Base-by-base conservation (phyloP, 768 basidiomycete species). In the Asterophora parasitica region DNA sequence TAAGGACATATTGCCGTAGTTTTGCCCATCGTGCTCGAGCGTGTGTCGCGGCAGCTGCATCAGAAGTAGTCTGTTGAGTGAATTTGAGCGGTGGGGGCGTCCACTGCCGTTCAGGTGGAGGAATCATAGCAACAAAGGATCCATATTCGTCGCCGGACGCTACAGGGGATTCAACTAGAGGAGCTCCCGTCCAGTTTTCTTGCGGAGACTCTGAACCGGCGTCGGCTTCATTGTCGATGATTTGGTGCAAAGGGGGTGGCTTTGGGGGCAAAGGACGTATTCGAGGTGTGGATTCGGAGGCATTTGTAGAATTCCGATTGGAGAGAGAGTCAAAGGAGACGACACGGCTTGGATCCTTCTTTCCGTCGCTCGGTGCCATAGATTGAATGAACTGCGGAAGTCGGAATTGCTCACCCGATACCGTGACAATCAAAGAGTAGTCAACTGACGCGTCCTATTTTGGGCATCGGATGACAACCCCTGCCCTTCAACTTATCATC, bases 1-100 rank as follows among this genome's bases (percentile, higher is more conserved):
- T 69, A 16, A 81, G 59, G 10, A 82, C 78, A 59, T 81, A 78
- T 34, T 73, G 73, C n/a, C 80, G 70, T 11, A 82, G 52, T 23
- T 65, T 66, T 17, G 79, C 75, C 80, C 81, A 83, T 19, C 77
- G 73, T 17, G 66, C 65, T 42, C 61, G 53, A 1, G 77, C 70
- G 4, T 70, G 64, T 9, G 75, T 67, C 27, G 63, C 45, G 1
- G 61, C 51, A 77, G 54, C 61, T 56, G 50, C 67, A 72, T 70
- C 74, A 60, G 41, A 62, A 49, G 48, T 87, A 74, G 79, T 69
- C 67, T 56, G 59, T 44, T 53, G 53, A 19, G 38, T 42, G 15
- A 50, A 44, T 42, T 51, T 55, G 27, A 51, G 46, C 17, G 52
- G 44, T 15, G 33, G 26, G 16, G 48, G 54, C 37, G 46, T 52